Evolutionary conservation across 371 early-diverging fungal genomes (phyloP).

Genomic region (Chytridium lagenaria): DNA sequence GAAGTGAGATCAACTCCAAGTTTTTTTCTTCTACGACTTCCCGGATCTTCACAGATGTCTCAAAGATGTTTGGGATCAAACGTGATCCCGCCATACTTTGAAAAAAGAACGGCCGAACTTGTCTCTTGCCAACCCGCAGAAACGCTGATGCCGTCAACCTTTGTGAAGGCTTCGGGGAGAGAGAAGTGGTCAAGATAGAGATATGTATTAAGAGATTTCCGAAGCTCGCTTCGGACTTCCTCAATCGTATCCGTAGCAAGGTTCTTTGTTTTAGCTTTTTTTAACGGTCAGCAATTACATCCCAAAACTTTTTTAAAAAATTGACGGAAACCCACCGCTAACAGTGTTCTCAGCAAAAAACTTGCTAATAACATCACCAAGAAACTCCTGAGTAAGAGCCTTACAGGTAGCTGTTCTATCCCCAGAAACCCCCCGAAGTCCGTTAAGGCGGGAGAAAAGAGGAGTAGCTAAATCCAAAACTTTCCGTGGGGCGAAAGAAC

Average conservation of each 20-base stretch:
- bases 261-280: neutral
- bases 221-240: neutral
- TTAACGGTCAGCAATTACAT: neutral
- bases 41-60: conserved; percentile 25
- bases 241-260: neutral
- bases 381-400: neutral
- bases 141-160: neutral
- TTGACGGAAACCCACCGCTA: neutral
- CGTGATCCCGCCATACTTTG: conserved; percentile 19
- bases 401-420: conserved; percentile 10
- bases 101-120: conserved; percentile 17
- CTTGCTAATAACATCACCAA: conserved; percentile 23
- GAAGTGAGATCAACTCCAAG: conserved; percentile 27
- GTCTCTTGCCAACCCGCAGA: conserved; percentile 12
- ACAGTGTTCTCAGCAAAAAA: conserved; percentile 1
- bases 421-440: neutral
- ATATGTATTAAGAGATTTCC: too few species aligned
- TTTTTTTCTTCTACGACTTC: conserved; percentile 16
- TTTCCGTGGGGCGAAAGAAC: conserved; percentile 6
- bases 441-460: neutral
- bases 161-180: neutral
- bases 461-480: neutral
- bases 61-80: conserved; percentile 35
- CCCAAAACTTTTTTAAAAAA: neutral
- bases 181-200: neutral